Base-by-base conservation (phyloP, 225 moss, liverwort and hornwort species). In the Straminergon stramineum region DNA sequence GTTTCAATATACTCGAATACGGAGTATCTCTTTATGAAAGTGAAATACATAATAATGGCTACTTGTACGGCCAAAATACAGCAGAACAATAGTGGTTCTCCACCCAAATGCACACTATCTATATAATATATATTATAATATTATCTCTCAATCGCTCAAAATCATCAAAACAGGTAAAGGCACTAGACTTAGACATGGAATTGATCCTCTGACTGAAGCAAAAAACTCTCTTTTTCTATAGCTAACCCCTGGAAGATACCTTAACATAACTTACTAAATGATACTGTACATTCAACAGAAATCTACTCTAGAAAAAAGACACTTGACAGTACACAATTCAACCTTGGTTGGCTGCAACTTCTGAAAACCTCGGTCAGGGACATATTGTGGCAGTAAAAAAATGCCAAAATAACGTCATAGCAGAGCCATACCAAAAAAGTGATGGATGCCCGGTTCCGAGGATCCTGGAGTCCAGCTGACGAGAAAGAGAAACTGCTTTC, bases 381-480 rank as follows among this genome's bases (percentile, higher is more conserved):
- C 67, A 81, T 48, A 52, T 31, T 28, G 1, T 87, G 89, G 89
- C 89, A 56, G 67, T 66, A 30, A 82, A 89, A 58, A 84, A 89
- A 87, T 28, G 84, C 80, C 89, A 77, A 82, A 76, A 64, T 55
- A 16, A 75, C 5, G 34, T 62, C 82, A 68, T 11, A 68, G 93
- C 93, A 84, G 69, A 91, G 91, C 93, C 93, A 93, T 90, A 90
- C 68, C 90, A 84, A 93, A 91, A 93, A 91, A 90, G 41, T 34
- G 88, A 91, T 91, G 93, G 93, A 86, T 90, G 93, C 86, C n/a
- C 13, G 45, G 9, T 34, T 65, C 53, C 61, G 71, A 57, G 64
- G n/a, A 80, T 84, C 87, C 92, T 48, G 64, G 55, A 64, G 39
- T 80, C 58, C 45, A 84, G 88, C 83, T 78, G 86, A 89, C 68